Evolutionary conservation across 352 stramenopile genomes (phyloP).

Genomic region (Phytophthora syringae): DNA sequence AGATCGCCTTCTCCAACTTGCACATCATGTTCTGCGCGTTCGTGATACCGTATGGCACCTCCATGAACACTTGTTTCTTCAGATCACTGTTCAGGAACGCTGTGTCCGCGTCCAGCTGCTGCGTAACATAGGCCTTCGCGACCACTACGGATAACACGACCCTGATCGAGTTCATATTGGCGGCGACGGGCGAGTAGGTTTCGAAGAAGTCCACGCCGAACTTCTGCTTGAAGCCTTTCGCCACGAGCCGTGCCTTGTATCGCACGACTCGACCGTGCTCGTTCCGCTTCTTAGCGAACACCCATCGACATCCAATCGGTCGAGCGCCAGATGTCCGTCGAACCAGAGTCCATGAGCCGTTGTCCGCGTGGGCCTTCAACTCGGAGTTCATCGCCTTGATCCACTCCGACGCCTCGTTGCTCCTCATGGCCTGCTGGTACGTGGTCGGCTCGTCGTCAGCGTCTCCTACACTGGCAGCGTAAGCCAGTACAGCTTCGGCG

Average conservation of each 20-base stretch:
- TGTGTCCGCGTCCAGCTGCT: conserved; percentile 46
- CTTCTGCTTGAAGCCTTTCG: conserved; percentile 42
- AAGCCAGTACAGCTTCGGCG: conserved; percentile 13
- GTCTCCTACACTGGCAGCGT: conserved; percentile 7
- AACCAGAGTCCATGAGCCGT: conserved; percentile 7
- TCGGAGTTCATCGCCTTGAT: background rate
- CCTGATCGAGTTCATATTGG: conserved; percentile 46
- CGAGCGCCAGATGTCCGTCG: background rate
- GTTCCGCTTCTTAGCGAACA: conserved; percentile 45
- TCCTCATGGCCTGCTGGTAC: conserved; percentile 11
- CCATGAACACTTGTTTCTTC: conserved; percentile 17
- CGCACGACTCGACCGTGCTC: conserved; percentile 31
- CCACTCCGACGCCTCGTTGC: conserved; percentile 1
- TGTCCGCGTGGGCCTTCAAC: background rate
- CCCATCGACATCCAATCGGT: conserved; percentile 1
- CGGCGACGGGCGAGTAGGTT: conserved; percentile 26
- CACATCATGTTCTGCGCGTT: conserved; percentile 2
- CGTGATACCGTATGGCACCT: conserved; percentile 1
- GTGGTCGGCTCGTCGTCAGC: background rate
- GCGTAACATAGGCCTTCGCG: conserved; percentile 5
- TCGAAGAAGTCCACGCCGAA: conserved; percentile 42
- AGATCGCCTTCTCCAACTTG: conserved; percentile 18
- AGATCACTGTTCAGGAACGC: conserved; percentile 41
- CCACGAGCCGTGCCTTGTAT: conserved; percentile 46
- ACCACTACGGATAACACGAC: conserved; percentile 16